phyloP scores from a whole-genome alignment of 2,329 filamentous ascomycete genomes.

The Nemania diffusa region DNA sequence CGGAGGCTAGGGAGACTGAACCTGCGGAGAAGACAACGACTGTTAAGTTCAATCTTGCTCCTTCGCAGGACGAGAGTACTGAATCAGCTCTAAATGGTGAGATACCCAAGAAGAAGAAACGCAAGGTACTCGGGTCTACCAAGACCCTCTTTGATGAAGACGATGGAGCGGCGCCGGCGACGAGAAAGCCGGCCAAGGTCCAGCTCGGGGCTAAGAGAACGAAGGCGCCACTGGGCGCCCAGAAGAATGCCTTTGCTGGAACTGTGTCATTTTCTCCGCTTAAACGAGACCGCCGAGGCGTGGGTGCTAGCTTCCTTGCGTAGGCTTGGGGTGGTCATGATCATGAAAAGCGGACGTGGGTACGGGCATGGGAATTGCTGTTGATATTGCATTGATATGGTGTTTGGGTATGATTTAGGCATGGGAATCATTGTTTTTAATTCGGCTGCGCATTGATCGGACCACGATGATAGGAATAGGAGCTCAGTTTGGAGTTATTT shows the following conservation, averaged over 20 bases:
- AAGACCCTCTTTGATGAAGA: constrained; percentile 79
- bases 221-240: constrained; percentile 54
- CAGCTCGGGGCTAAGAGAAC: constrained; percentile 42
- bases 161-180: constrained; percentile 55
- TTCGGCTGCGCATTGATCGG: constrained; percentile 12
- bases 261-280: constrained; percentile 73
- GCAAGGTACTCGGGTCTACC: constrained; percentile 74
- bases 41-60: constrained; percentile 49
- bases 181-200: constrained; percentile 38
- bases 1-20: constrained; percentile 40
- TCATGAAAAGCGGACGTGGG: constrained; percentile 17
- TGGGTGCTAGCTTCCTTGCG: constrained; percentile 69
- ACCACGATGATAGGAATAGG: constrained; percentile 35
- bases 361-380: constrained; percentile 11
- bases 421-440: not conserved
- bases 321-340: constrained; percentile 45
- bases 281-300: constrained; percentile 74
- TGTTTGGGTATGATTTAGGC: constrained; percentile 30
- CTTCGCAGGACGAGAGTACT: constrained; percentile 44
- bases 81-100: constrained; percentile 43
- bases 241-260: constrained; percentile 60
- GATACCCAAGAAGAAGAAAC: constrained; percentile 72
- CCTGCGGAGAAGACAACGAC: constrained; percentile 43
- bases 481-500: constrained; percentile 31
- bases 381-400: constrained; percentile 37